Base-by-base conservation (phyloP, 2,329 filamentous ascomycete genomes). In the Dothistroma septosporum region DNA sequence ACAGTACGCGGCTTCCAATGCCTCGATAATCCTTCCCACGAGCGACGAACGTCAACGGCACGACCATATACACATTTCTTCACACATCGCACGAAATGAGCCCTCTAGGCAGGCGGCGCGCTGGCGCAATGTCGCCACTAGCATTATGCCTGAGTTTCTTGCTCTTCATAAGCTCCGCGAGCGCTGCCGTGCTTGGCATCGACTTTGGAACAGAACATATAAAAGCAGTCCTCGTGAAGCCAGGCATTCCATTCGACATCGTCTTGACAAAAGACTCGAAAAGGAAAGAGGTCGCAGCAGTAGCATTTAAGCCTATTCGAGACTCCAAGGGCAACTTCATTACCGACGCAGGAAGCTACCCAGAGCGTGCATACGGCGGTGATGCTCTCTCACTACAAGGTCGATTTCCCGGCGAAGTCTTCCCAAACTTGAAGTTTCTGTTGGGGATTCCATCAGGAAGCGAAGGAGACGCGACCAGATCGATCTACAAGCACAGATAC, bases 211-310 rank as follows among this genome's bases (percentile, higher is more conserved):
- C 94, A 59, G 91, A 96, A 76, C 97, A 96, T 79, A 90, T 99
- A 79, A 99, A 97, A 80, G 93, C 93, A 31, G 87, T 90, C 14
- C 85, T 99, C 47, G 93, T 99, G 64, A 97, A 97, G 79, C 94
- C 94, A 1, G 94, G 94, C 63, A 93, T 96, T 56, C 94, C 94
- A 11, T 90, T 99, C 74, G 94, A 99, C 68, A 97, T 99, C 67
- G 93, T 99, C 75, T 84, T 97, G 59, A 97, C 92, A 32, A 99
- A 97, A 76, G 94, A 99, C 78, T 97, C 94, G 32, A 90, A 96
- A 76, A 89, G 94, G 73, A 99, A 99, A 81, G 94, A 99, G 76
- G 85, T 85, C 24, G 91, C 92, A 1, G 92, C 92, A 47, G 87
- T 99, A 68, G 89, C 91, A 48, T 97, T 99, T 80, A 97, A 99